These are phyloP conservation scores for Papiliotrema laurentii DNA, from an alignment of 1,284 basidiomycete genomes.

Conservation along the genomic window DNA sequence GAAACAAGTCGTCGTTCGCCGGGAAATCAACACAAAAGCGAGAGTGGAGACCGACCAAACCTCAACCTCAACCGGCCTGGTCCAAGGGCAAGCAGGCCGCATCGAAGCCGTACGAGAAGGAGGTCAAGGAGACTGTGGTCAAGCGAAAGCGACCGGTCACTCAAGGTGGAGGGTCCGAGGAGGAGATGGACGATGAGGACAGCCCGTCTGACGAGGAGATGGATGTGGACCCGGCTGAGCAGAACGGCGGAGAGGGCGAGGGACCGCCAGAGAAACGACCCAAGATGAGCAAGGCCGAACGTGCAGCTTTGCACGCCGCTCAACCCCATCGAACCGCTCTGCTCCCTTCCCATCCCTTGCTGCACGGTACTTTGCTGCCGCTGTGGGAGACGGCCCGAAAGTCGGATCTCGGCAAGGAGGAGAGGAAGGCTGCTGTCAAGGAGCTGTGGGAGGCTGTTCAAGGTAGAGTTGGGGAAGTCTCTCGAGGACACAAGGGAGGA, in stretches of 20 bases:
- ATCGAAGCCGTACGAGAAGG: neutral
- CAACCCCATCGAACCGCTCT: constrained; percentile 59
- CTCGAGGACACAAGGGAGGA: constrained; percentile 84
- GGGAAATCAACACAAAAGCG: neutral
- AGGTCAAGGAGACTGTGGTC: neutral
- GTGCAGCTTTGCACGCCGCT: constrained; percentile 40
- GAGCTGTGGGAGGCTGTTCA: constrained; percentile 68
- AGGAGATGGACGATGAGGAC: constrained; percentile 3
- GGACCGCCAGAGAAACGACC: constrained; percentile 24
- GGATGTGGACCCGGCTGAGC: neutral
- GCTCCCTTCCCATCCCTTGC: constrained; percentile 68
- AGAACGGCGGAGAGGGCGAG: constrained; percentile 1
- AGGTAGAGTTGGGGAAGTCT: constrained; percentile 74
- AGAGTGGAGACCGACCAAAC: constrained; percentile 3
- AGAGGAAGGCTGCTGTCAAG: constrained; percentile 66
- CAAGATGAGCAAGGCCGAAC: constrained; percentile 36
- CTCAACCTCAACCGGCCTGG: constrained; percentile 1
- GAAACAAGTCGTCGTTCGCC: neutral
- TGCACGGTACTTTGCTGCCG: constrained; percentile 61
- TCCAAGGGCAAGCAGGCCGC: constrained; percentile 7
- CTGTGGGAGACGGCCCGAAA: constrained; percentile 76
- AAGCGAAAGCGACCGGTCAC: constrained; percentile 7
- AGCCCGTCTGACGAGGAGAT: constrained; percentile 1
- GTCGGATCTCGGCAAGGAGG: constrained; percentile 64
- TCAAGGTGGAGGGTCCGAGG: constrained; percentile 5